Percentiles rank a stretch among this genome's conserved stretches.
These are phyloP conservation scores for Aspergillus steynii DNA, from an alignment of 495 filamentous ascomycete genomes.

Conservation along the genomic window DNA sequence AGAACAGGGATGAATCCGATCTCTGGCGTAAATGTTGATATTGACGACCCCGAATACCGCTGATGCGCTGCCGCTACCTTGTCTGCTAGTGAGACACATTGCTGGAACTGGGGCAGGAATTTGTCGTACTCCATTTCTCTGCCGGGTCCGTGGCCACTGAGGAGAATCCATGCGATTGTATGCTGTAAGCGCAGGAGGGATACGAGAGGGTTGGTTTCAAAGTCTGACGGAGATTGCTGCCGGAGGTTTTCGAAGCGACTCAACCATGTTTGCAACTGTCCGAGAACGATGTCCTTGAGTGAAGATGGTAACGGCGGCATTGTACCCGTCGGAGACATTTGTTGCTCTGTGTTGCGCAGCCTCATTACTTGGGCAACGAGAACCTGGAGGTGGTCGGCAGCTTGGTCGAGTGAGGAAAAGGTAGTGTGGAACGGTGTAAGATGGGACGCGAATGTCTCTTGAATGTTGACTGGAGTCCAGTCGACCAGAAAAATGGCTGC, in stretches of 20 bases:
- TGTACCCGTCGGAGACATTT: slow-evolving; percentile 11
- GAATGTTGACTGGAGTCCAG: slow-evolving; percentile 9
- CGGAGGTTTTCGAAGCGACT: slow-evolving; percentile 10
- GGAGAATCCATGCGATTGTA: slow-evolving; percentile 27
- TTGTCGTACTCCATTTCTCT: slow-evolving; percentile 14
- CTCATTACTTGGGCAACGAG: slow-evolving; percentile 14
- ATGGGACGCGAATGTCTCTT: slow-evolving; percentile 6
- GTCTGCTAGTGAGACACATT: slow-evolving; percentile 8
- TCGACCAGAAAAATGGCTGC: slow-evolving; percentile 12
- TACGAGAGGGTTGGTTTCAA: slow-evolving; percentile 5
- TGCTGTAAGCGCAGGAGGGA: slow-evolving; percentile 23
- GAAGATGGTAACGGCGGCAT: slow-evolving; percentile 13
- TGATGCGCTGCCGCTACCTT: slow-evolving; percentile 12
- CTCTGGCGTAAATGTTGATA: slow-evolving; percentile 11
- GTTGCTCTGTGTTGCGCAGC: slow-evolving; percentile 10
- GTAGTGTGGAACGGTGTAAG: slow-evolving; percentile 1
- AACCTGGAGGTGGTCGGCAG: slow-evolving; percentile 12
- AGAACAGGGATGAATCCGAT: slow-evolving; percentile 17
- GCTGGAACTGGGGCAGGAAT: slow-evolving; percentile 11
- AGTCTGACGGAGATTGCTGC: slow-evolving; percentile 7
- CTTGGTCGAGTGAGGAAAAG: slow-evolving; percentile 14
- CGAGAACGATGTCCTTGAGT: slow-evolving; percentile 7
- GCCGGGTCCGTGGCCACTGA: slow-evolving; percentile 17
- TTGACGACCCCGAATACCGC: slow-evolving; percentile 8
- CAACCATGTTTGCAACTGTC: slow-evolving; percentile 10